Conservation (phyloP, 192 early-diverging fungal genomes). For the Podila clonocystis region DNA sequence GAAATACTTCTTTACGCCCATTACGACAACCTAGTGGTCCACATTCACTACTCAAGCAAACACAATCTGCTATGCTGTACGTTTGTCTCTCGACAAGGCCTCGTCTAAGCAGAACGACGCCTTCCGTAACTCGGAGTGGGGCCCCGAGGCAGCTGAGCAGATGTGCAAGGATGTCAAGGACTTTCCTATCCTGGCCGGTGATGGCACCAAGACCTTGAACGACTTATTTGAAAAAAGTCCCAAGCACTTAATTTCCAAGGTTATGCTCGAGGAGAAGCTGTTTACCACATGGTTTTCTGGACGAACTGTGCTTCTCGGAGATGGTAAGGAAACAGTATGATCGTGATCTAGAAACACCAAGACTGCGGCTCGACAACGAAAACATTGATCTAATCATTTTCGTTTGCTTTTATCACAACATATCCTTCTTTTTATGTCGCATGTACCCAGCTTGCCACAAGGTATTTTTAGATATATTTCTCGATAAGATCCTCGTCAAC, state of each 20-base stretch:
- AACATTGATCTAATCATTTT: no score
- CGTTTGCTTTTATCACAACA: no score
- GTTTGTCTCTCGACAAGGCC: neutral
- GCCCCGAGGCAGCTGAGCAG: neutral
- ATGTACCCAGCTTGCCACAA: no score
- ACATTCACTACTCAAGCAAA: neutral
- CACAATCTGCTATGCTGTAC: neutral
- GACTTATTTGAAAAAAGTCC: slow-evolving; percentile 15
- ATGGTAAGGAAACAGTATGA: no score
- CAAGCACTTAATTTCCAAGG: slow-evolving; percentile 6
- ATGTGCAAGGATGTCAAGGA: slow-evolving; percentile 14
- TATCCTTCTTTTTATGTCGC: no score
- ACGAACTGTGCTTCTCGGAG: slow-evolving; percentile 17
- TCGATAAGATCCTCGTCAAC: no score
- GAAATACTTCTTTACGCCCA: no score
- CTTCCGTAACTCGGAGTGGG: slow-evolving; percentile 7
- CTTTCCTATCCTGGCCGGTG: neutral
- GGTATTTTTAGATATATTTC: no score
- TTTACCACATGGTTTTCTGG: slow-evolving; percentile 27
- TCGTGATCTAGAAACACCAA: no score
- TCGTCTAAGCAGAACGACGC: neutral
- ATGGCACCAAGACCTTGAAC: neutral
- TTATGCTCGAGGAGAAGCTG: slow-evolving; percentile 25
- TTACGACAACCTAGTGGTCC: no score
- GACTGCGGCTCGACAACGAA: no score